phyloP scores from a whole-genome alignment of 495 filamentous ascomycete species.

The Clohesyomyces aquaticus region DNA sequence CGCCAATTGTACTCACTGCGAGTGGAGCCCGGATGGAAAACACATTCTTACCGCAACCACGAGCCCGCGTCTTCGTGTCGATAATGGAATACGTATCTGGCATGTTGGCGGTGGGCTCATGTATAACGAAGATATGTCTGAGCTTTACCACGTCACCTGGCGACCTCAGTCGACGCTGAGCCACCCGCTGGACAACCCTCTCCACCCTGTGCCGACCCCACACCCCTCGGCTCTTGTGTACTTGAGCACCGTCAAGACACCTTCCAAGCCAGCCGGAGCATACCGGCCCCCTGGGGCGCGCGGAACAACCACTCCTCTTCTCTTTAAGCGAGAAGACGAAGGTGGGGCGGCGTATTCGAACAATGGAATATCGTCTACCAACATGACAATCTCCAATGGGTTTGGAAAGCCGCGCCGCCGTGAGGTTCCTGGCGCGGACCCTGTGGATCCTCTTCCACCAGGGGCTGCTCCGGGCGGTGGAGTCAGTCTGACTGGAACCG shows the following conservation, averaged over 20 bases:
- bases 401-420: constrained; percentile 74
- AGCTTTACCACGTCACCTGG: constrained; percentile 93
- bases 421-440: constrained; percentile 79
- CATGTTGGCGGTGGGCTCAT: constrained; percentile 86
- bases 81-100: constrained; percentile 96
- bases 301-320: constrained; percentile 81
- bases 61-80: constrained; percentile 88
- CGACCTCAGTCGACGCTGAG: constrained; percentile 68
- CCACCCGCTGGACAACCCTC: constrained; percentile 69
- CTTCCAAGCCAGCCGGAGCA: constrained; percentile 91
- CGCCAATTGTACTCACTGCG: constrained; percentile 90
- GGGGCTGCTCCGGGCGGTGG: constrained; percentile 74
- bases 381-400: constrained; percentile 62
- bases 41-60: constrained; percentile 96
- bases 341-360: constrained; percentile 87
- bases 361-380: constrained; percentile 68
- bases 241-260: constrained; percentile 82
- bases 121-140: constrained; percentile 92
- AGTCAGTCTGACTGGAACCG: constrained; percentile 60
- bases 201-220: constrained; percentile 75
- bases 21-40: constrained; percentile 94
- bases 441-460: constrained; percentile 63
- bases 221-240: constrained; percentile 84
- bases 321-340: constrained; percentile 97
- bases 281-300: constrained; percentile 97